Conservation (phyloP, 1,139 yeast species). For the Saccharomyces hybrid region DNA sequence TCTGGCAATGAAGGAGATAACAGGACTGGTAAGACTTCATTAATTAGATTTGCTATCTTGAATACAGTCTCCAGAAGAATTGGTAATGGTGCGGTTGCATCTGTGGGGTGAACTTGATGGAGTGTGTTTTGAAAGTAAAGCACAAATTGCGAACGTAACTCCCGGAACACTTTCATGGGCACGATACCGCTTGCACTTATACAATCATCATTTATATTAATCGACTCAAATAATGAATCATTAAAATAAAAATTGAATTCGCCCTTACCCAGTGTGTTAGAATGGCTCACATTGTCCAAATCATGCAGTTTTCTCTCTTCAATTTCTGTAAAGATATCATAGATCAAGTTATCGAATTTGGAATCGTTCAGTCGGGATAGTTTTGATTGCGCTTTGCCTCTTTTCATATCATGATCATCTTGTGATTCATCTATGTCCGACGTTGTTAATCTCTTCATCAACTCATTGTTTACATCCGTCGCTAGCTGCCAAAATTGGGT, state of each 20-base stretch:
- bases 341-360: neutral
- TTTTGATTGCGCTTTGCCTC: neutral
- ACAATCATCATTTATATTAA: neutral
- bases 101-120: neutral
- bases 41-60: neutral
- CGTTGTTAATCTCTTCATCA: slow-evolving; percentile 10
- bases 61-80: neutral
- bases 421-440: neutral
- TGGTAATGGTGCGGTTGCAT: neutral
- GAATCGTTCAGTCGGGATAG: neutral
- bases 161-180: neutral
- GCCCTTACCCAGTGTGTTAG: neutral
- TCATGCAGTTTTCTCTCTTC: slow-evolving; percentile 1
- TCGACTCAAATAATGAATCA: slow-evolving; percentile 1
- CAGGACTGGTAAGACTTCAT: neutral
- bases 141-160: neutral
- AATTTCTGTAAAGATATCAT: neutral
- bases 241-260: slow-evolving; percentile 3
- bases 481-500: slow-evolving; percentile 15
- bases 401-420: neutral
- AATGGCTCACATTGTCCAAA: neutral
- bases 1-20: neutral
- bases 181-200: neutral
- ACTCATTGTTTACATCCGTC: slow-evolving; percentile 17
- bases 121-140: neutral